Percentiles rank a stretch among this genome's conserved stretches.
phyloP scores from a whole-genome alignment of 768 basidiomycete species.

The Austroboletus eburneus region DNA sequence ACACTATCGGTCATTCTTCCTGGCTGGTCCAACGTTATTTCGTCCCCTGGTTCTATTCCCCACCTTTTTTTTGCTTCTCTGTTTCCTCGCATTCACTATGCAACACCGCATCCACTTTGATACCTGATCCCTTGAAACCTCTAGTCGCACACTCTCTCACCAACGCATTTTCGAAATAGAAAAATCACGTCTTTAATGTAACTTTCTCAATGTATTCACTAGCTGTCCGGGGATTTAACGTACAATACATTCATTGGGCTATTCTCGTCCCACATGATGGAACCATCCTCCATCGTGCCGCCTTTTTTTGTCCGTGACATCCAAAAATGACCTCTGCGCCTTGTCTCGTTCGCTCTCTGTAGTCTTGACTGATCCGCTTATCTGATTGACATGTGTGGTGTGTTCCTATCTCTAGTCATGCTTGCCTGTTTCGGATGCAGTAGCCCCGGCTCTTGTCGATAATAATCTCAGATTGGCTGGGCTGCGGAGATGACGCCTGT shows the following conservation, averaged over 20 bases:
- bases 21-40: slow-evolving; percentile 20
- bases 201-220: slow-evolving; percentile 22
- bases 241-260: slow-evolving; percentile 17
- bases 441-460: too few species aligned
- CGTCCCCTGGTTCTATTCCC: neutral
- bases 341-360: too few species aligned
- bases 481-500: too few species aligned
- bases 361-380: too few species aligned
- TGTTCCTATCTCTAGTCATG: too few species aligned
- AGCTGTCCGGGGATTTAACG: slow-evolving; percentile 13
- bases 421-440: too few species aligned
- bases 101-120: slow-evolving; percentile 16
- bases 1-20: slow-evolving; percentile 4
- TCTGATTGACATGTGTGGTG: too few species aligned
- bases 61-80: neutral
- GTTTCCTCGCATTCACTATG: slow-evolving; percentile 6
- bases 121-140: slow-evolving; percentile 16
- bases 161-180: slow-evolving; percentile 23
- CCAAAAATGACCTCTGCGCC: too few species aligned
- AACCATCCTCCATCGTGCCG: too few species aligned
- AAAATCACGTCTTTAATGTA: slow-evolving; percentile 21
- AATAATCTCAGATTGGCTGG: too few species aligned
- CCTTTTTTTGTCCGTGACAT: too few species aligned
- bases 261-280: slow-evolving; percentile 7
- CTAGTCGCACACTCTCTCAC: slow-evolving; percentile 14